These are phyloP conservation scores for Candida anglica DNA, from an alignment of 805 yeast species.

Conservation along the genomic window DNA sequence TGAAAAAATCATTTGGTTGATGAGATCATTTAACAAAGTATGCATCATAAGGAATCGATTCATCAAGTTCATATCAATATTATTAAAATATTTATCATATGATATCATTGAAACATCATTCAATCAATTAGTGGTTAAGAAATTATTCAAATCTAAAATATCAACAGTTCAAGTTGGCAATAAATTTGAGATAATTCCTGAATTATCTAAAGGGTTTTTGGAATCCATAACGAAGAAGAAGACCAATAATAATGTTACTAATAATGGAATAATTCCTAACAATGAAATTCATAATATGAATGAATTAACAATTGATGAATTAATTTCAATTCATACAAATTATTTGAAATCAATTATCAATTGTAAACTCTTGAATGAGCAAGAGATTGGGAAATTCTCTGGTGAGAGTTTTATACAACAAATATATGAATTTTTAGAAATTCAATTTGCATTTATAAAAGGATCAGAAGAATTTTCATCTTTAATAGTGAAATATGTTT, in stretches of 20 bases:
- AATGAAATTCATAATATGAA: conserved; percentile 14
- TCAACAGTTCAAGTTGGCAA: neutral
- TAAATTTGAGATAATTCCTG: neutral
- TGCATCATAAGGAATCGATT: conserved; percentile 36
- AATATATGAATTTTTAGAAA: conserved; percentile 28
- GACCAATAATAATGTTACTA: conserved; percentile 3
- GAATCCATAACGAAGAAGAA: conserved; percentile 3
- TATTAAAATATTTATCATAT: conserved; percentile 39
- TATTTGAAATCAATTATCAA: conserved; percentile 25
- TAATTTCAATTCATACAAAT: conserved; percentile 32
- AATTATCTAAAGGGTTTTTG: conserved; percentile 2
- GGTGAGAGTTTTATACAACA: conserved; percentile 26
- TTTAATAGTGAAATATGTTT: conserved; percentile 22
- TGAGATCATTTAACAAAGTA: conserved; percentile 27
- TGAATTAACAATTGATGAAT: conserved; percentile 47
- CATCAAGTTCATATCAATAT: conserved; percentile 36
- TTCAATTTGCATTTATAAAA: conserved; percentile 27
- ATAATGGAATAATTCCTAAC: conserved; percentile 6
- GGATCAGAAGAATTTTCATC: conserved; percentile 31
- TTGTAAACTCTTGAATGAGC: conserved; percentile 28
- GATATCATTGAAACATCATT: conserved; percentile 45
- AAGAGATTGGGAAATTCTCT: conserved; percentile 24
- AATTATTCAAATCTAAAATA: conserved; percentile 15
- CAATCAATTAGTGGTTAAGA: conserved; percentile 16
- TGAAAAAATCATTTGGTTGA: conserved; percentile 26